Conservation (phyloP, 805 yeast genomes). For the Hanseniaspora taiwanica region DNA sequence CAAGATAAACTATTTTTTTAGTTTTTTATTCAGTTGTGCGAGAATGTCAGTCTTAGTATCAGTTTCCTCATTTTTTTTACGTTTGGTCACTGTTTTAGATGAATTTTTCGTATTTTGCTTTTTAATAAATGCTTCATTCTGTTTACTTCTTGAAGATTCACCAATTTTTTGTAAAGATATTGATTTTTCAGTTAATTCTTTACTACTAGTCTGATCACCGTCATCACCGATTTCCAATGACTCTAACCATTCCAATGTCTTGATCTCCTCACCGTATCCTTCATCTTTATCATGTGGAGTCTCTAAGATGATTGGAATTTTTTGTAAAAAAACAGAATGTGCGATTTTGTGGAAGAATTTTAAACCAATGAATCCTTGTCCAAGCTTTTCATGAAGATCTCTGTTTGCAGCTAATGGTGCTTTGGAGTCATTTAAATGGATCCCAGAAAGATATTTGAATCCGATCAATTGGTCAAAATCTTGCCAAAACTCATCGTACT, state of each 20-base stretch:
- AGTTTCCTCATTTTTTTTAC: background rate
- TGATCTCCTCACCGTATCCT: slow-evolving; percentile 70
- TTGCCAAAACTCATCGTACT: slow-evolving; percentile 57
- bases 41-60: background rate
- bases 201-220: slow-evolving; percentile 45
- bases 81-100: slow-evolving; percentile 9
- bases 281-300: slow-evolving; percentile 69
- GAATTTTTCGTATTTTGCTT: slow-evolving; percentile 27
- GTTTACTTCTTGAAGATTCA: slow-evolving; percentile 54
- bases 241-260: slow-evolving; percentile 67
- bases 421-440: slow-evolving; percentile 90
- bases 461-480: slow-evolving; percentile 69
- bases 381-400: slow-evolving; percentile 83
- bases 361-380: slow-evolving; percentile 78
- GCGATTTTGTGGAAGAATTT: slow-evolving; percentile 72
- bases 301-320: slow-evolving; percentile 73
- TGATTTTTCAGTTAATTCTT: slow-evolving; percentile 37
- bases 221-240: slow-evolving; percentile 7
- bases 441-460: slow-evolving; percentile 54
- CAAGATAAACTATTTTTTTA: no score
- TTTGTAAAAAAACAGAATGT: slow-evolving; percentile 45
- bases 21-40: no score
- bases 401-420: slow-evolving; percentile 84
- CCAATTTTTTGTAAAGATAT: slow-evolving; percentile 46
- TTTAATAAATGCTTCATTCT: slow-evolving; percentile 48